These are phyloP conservation scores for Taphrina pruni DNA, from an alignment of 1,139 yeast species.

Conservation along the genomic window DNA sequence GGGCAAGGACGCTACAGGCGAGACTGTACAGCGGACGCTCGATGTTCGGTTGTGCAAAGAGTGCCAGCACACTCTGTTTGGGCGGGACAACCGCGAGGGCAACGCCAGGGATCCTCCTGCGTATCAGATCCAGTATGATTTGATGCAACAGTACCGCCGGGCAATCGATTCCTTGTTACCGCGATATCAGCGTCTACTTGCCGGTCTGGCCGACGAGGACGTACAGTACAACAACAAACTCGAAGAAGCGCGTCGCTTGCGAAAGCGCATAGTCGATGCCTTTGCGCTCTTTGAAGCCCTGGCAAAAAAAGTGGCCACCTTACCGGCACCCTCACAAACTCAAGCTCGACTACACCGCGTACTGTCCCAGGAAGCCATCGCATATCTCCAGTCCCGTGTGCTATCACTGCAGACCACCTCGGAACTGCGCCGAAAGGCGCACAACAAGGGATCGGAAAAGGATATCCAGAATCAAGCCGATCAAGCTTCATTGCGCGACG, in stretches of 20 bases:
- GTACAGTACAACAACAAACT: constrained; percentile 44
- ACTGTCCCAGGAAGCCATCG: constrained; percentile 14
- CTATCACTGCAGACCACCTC: constrained; percentile 12
- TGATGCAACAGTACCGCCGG: constrained; percentile 47
- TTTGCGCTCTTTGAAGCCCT: constrained; percentile 58
- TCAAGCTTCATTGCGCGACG: constrained; percentile 28
- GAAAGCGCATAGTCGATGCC: constrained; percentile 56
- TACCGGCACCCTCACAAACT: constrained; percentile 5
- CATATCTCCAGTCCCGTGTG: constrained; percentile 22
- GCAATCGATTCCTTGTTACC: constrained; percentile 55
- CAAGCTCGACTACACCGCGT: constrained; percentile 8
- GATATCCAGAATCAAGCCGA: constrained; percentile 5
- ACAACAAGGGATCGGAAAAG: constrained; percentile 1
- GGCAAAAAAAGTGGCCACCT: constrained; percentile 53
- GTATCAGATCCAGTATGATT: constrained; percentile 51
- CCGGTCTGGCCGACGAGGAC: constrained; percentile 50
- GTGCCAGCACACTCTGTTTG: constrained; percentile 11
- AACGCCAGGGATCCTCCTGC: constrained; percentile 38
- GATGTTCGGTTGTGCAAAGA: constrained; percentile 2
- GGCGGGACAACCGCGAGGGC: not conserved
- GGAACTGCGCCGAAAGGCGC: not conserved
- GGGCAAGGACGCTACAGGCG: constrained; percentile 8
- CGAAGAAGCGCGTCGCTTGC: constrained; percentile 53
- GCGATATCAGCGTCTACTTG: constrained; percentile 54
- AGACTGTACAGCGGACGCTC: not conserved